Conservation (phyloP, 352 stramenopile genomes). For the Thraustochytrium sp. region DNA sequence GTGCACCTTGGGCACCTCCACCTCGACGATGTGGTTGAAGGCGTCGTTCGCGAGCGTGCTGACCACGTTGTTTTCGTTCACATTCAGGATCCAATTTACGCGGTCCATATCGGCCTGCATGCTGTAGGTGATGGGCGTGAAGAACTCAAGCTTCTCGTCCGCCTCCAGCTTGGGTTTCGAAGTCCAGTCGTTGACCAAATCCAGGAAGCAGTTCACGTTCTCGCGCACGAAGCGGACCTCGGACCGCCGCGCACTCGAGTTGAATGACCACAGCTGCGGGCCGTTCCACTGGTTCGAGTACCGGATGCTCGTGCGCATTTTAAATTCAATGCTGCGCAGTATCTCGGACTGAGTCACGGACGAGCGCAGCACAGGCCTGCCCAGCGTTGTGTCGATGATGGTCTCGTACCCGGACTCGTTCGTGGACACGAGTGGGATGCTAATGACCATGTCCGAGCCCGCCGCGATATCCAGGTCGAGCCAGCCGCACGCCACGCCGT, state of each 20-base stretch:
- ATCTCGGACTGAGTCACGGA: conserved; percentile 36
- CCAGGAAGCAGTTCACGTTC: conserved; percentile 11
- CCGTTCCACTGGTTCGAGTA: conserved; percentile 38
- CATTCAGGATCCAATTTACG: background rate
- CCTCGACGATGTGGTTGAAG: conserved; percentile 23
- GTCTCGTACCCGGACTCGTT: conserved; percentile 22
- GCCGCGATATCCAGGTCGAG: background rate
- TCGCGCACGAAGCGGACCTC: conserved; percentile 17
- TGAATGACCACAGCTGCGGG: conserved; percentile 1
- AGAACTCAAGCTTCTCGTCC: conserved; percentile 18
- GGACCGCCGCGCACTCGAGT: background rate
- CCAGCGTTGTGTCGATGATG: background rate
- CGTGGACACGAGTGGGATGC: conserved; percentile 16
- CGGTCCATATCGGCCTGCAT: conserved; percentile 21
- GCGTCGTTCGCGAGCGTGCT: background rate
- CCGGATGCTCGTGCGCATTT: background rate
- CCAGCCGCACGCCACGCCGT: conserved; percentile 16
- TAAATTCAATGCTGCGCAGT: background rate
- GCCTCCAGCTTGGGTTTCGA: background rate
- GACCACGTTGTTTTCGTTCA: conserved; percentile 36
- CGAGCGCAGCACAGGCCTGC: background rate
- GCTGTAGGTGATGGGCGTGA: conserved; percentile 14
- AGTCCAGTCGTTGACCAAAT: conserved; percentile 23
- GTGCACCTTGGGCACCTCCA: conserved; percentile 20
- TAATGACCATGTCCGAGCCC: background rate